Conservation (phyloP, 495 filamentous ascomycete genomes). For the Margaritispora aquatica region DNA sequence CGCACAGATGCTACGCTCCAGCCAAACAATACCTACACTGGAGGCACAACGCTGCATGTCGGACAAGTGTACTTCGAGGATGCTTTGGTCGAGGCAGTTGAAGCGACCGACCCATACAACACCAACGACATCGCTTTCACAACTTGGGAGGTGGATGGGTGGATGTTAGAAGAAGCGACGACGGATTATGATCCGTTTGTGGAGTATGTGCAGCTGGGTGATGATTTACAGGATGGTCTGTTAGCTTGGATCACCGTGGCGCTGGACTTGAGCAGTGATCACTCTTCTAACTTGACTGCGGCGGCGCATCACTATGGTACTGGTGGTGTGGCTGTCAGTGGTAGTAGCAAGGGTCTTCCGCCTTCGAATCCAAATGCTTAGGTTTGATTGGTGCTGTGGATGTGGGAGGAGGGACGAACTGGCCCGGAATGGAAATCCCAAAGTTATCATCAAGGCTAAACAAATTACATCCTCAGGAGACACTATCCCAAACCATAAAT, state of each 20-base stretch:
- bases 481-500: too few species aligned
- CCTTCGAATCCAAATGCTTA: background rate
- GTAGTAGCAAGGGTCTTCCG: background rate
- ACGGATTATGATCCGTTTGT: conserved; percentile 51
- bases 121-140: conserved; percentile 44
- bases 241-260: conserved; percentile 50
- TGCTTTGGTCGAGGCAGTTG: conserved; percentile 39
- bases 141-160: conserved; percentile 47
- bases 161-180: conserved; percentile 38
- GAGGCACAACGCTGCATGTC: conserved; percentile 44
- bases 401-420: too few species aligned
- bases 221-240: conserved; percentile 42
- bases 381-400: too few species aligned
- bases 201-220: conserved; percentile 48
- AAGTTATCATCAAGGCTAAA: too few species aligned
- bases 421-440: too few species aligned
- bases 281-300: background rate
- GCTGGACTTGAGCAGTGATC: background rate
- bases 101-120: conserved; percentile 44
- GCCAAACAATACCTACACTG: conserved; percentile 42
- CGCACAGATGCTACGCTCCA: conserved; percentile 36
- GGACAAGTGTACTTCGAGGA: conserved; percentile 60
- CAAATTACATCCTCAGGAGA: too few species aligned
- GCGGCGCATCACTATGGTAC: background rate
- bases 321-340: background rate